These are phyloP conservation scores for Xanthoconium stramineum DNA, from an alignment of 768 basidiomycete genomes.

Conservation along the genomic window DNA sequence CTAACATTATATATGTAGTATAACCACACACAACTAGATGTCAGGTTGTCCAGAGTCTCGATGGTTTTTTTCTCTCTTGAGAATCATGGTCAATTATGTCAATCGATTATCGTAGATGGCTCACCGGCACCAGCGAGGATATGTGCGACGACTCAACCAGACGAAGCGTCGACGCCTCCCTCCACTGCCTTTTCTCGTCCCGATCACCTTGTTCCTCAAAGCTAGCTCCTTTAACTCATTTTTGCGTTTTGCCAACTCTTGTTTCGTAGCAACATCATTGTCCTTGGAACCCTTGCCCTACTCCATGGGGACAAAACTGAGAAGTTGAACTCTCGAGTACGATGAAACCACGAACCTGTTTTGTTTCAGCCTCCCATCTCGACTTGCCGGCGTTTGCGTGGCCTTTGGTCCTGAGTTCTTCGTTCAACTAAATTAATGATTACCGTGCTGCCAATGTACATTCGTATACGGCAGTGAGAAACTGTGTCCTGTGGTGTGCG, in stretches of 20 bases:
- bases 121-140: conserved; percentile 4
- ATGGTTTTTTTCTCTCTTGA: no score
- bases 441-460: no score
- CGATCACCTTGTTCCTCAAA: conserved; percentile 76
- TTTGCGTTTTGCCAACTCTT: conserved; percentile 65
- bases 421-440: no score
- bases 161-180: conserved; percentile 17
- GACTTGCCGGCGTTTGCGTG: conserved; percentile 56
- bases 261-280: conserved; percentile 15
- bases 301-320: conserved; percentile 16
- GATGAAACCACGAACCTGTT: conserved; percentile 17
- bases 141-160: conserved; percentile 18
- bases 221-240: conserved; percentile 81
- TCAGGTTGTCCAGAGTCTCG: no score
- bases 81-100: no score
- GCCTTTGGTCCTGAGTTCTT: conserved; percentile 73
- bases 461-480: no score
- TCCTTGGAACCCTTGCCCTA: conserved; percentile 14
- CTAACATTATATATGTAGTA: no score
- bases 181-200: conserved; percentile 56
- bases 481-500: no score
- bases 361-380: conserved; percentile 49
- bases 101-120: no score
- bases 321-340: neutral
- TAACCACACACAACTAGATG: no score